Evolutionary conservation across 2,329 filamentous ascomycete species (phyloP).

Genomic region (Cordyceps militaris): DNA sequence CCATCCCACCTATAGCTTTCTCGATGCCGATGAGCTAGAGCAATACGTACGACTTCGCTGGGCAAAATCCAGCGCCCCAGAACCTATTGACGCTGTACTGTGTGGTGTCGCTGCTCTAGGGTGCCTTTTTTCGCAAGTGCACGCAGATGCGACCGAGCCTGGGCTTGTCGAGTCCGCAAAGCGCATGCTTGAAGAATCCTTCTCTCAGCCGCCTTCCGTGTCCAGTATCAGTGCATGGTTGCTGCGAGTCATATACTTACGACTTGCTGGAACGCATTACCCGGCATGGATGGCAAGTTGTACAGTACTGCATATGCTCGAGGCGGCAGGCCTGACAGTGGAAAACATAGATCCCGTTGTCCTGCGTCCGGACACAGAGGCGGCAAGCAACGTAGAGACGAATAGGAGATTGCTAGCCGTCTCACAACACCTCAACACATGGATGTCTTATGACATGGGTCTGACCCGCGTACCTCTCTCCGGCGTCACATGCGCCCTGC

Average conservation of each 20-base stretch:
- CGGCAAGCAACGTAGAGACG: slow-evolving; percentile 28
- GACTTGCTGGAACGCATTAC: slow-evolving; percentile 46
- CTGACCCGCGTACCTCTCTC: slow-evolving; percentile 43
- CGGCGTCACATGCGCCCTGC: slow-evolving; percentile 36
- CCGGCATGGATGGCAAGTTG: slow-evolving; percentile 51
- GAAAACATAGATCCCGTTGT: slow-evolving; percentile 26
- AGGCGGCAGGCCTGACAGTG: slow-evolving; percentile 42
- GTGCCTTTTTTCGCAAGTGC: slow-evolving; percentile 40
- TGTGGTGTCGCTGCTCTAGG: slow-evolving; percentile 50
- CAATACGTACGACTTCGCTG: slow-evolving; percentile 27
- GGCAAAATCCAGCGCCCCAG: slow-evolving; percentile 23
- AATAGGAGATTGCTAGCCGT: slow-evolving; percentile 40
- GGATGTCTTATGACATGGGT: slow-evolving; percentile 53
- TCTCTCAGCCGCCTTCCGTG: slow-evolving; percentile 27
- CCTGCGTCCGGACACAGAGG: slow-evolving; percentile 16
- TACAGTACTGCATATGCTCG: slow-evolving; percentile 50
- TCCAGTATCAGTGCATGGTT: slow-evolving; percentile 43
- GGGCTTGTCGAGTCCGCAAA: slow-evolving; percentile 40
- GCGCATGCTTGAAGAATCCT: slow-evolving; percentile 35
- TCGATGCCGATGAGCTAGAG: slow-evolving; percentile 27
- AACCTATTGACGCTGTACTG: slow-evolving; percentile 40
- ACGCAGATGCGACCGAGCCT: slow-evolving; percentile 34
- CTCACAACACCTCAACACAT: slow-evolving; percentile 50
- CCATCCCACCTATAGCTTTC: slow-evolving; percentile 46
- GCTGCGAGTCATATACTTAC: slow-evolving; percentile 45